These are phyloP conservation scores for Durio zibethinus DNA, from an alignment of 345 rosid species.

Conservation along the genomic window DNA sequence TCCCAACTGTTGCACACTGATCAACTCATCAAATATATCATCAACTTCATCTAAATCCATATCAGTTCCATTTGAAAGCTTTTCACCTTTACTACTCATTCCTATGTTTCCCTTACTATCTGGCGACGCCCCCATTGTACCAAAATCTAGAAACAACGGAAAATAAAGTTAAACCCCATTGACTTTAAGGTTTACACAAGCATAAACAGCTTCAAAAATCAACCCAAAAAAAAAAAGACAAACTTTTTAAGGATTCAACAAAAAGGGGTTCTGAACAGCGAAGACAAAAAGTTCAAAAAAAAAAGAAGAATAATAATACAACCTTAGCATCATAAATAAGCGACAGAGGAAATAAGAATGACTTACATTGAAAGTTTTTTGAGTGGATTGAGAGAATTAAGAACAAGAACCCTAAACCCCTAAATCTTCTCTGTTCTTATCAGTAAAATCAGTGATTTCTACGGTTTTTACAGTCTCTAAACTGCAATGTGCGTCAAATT, in stretches of 20 bases:
- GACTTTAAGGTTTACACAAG: background rate
- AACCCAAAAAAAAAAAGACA: background rate
- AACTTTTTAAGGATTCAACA: background rate
- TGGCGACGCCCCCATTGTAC: conserved; percentile 27
- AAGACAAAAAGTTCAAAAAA: background rate
- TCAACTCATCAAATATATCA: conserved; percentile 30
- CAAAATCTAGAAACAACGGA: conserved; percentile 21
- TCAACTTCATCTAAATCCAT: conserved; percentile 32
- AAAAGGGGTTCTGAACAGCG: background rate
- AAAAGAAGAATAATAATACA: background rate
- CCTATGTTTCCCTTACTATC: conserved; percentile 18
- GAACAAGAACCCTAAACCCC: background rate
- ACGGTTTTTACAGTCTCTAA: background rate
- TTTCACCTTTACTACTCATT: conserved; percentile 23
- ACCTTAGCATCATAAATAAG: background rate
- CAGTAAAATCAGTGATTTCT: background rate
- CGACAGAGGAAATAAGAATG: background rate
- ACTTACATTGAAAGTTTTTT: background rate
- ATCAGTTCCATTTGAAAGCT: conserved; percentile 16
- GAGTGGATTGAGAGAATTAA: background rate
- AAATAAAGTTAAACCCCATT: background rate
- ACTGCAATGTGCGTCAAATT: background rate
- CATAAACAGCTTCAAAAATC: background rate
- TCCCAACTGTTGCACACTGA: conserved; percentile 40
- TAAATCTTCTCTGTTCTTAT: background rate